Evolutionary conservation across 2,329 filamentous ascomycete species (phyloP).

Genomic region (Aureobasidium leucospermi): DNA sequence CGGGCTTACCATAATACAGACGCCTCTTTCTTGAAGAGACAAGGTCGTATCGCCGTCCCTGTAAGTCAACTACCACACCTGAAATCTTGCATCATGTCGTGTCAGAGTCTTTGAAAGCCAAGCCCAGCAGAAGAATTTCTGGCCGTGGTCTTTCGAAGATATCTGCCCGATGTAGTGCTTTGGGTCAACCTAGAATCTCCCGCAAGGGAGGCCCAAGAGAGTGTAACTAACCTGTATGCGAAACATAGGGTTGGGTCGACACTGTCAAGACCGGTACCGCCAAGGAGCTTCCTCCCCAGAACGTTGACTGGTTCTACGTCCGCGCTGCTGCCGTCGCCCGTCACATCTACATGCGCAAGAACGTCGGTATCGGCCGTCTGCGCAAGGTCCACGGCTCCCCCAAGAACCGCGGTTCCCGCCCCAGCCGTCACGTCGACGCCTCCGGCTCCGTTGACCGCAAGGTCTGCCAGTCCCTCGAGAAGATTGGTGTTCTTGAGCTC

Average conservation of each 20-base stretch:
- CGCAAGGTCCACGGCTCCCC: conserved; percentile 83
- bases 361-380: conserved; percentile 94
- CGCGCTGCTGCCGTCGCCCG: conserved; percentile 92
- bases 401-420: conserved; percentile 93
- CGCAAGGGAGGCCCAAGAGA: neutral
- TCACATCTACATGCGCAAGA: conserved; percentile 99
- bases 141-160: too few relatives aligned
- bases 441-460: conserved; percentile 95
- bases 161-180: too few relatives aligned
- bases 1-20: neutral
- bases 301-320: conserved; percentile 91
- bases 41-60: conserved; percentile 85
- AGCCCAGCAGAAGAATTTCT: too few relatives aligned
- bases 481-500: conserved; percentile 96
- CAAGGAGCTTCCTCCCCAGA: conserved; percentile 97
- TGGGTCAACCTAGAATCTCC: neutral
- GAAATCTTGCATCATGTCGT: conserved; percentile 50
- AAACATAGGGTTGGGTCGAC: conserved; percentile 78
- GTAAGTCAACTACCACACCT: neutral
- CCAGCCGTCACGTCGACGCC: conserved; percentile 92
- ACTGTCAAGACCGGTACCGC: conserved; percentile 96
- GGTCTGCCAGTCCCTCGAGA: conserved; percentile 94
- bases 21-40: conserved; percentile 84
- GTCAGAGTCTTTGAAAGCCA: conserved; percentile 38
- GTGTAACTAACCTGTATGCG: neutral